Percentiles rank a stretch among this genome's conserved stretches.
phyloP scores from a whole-genome alignment of 2,329 filamentous ascomycete genomes.

The Teratosphaeria destructans region DNA sequence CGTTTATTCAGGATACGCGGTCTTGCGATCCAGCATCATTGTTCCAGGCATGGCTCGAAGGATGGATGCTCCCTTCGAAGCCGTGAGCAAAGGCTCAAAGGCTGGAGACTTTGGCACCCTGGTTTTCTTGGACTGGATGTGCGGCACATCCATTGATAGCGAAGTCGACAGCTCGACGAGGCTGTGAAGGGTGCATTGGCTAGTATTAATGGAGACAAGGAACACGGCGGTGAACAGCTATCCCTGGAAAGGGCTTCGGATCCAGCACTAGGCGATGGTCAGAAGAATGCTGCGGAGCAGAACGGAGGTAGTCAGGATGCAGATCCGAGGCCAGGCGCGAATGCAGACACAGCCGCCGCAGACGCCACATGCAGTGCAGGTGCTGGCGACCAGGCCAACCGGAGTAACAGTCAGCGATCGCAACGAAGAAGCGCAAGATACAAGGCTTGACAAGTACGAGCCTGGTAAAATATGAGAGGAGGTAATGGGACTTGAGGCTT shows the following conservation, averaged over 20 bases:
- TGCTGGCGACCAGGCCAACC: constrained; percentile 1
- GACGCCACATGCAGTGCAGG: not conserved
- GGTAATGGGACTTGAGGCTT: not conserved
- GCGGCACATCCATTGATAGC: constrained; percentile 39
- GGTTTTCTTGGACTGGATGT: constrained; percentile 53
- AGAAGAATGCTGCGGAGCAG: not conserved
- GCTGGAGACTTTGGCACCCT: constrained; percentile 33
- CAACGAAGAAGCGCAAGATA: constrained; percentile 6
- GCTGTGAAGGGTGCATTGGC: constrained; percentile 25
- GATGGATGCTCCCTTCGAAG: constrained; percentile 46
- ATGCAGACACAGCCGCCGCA: not conserved
- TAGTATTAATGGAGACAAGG: not conserved
- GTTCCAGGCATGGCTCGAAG: constrained; percentile 48
- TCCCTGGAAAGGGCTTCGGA: not conserved
- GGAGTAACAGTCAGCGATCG: constrained; percentile 1
- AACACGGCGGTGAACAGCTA: not conserved
- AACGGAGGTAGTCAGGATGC: not conserved
- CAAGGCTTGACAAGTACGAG: constrained; percentile 1
- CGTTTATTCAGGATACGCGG: constrained; percentile 56
- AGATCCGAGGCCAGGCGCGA: not conserved
- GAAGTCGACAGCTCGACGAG: constrained; percentile 36
- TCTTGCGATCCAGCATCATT: constrained; percentile 49
- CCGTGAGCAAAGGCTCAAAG: constrained; percentile 20
- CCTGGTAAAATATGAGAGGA: not conserved
- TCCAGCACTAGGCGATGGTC: not conserved